Conservation (phyloP, 345 rosid genomes). For the Eucalyptus polybractea region DNA sequence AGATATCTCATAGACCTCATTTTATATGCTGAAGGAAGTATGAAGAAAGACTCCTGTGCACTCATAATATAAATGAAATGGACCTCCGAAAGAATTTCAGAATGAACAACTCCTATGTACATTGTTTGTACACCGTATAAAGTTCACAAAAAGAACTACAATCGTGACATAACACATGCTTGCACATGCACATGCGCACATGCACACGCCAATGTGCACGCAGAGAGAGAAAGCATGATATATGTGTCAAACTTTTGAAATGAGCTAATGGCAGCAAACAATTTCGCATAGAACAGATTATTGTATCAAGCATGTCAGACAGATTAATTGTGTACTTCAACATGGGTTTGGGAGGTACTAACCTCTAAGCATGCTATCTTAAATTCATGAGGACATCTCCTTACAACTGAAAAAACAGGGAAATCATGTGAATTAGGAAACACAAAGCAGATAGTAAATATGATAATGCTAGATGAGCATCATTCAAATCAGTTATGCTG, state of each 20-base stretch:
- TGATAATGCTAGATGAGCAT: neutral
- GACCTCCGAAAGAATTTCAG: neutral
- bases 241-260: neutral
- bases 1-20: neutral
- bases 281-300: neutral
- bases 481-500: neutral
- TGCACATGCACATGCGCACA: neutral
- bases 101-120: neutral
- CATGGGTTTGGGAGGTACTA: neutral
- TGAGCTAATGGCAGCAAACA: neutral
- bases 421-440: neutral
- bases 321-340: neutral
- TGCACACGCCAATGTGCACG: neutral
- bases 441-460: neutral
- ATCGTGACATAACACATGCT: neutral
- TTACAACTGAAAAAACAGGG: constrained; percentile 39
- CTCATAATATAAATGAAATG: neutral
- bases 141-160: neutral
- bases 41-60: neutral
- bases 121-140: neutral
- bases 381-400: constrained; percentile 97
- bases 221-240: neutral
- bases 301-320: neutral
- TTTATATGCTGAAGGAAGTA: neutral
- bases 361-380: constrained; percentile 98